Base-by-base conservation (phyloP, 2,329 filamentous ascomycete species). In the Neurospora crassa region DNA sequence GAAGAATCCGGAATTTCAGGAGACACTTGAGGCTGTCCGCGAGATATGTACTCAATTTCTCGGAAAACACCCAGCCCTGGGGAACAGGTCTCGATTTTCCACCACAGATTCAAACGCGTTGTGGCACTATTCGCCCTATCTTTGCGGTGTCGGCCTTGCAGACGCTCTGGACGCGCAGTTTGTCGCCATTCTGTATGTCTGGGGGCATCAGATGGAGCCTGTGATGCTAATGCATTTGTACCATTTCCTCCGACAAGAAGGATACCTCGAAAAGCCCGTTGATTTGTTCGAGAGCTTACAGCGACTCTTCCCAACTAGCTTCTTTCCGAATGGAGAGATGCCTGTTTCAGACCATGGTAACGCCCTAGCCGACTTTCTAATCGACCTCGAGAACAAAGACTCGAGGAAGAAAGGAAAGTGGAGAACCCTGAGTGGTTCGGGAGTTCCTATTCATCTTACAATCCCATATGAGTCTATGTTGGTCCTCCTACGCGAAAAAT, bases 41-140 rank as follows among this genome's bases (percentile, higher is more conserved):
- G 11, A 4, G 12, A 24, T 47, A 47, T 2, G 5, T 24, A 2
- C 4, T 24, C 45, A 47, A n/a, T 47, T 47, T 47, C n/a, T 24
- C 45, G 45, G n/a, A 47, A 24, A 24, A 2, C 5, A 24, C 5
- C 6, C 20, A 4, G 20, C 1, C 47, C 47, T 16, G 24, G 20
- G 12, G 47, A 12, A 53, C 14, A 29, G 3, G 2, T 84, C 83
- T 2, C 81, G 81, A 0, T 85, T 86, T 73, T 76, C 80, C 0
- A 75, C 76, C 16, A 79, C 78, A 1, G 79, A 83, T 71, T 6
- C 79, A 0, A 84, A 86, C 68, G 83, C 83, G 0, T 76, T 86
- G 0, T 86, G 82, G 80, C 80, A 83, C 20, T 84, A 83, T 70
- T 86, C 82, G 3, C 85, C 84, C 0, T 85, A 81, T 45, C 78